Evolutionary conservation across 1,284 basidiomycete genomes (phyloP), one percentile per base, ranked within the genome.

Genomic region (Ustilago cynodontis): DNA sequence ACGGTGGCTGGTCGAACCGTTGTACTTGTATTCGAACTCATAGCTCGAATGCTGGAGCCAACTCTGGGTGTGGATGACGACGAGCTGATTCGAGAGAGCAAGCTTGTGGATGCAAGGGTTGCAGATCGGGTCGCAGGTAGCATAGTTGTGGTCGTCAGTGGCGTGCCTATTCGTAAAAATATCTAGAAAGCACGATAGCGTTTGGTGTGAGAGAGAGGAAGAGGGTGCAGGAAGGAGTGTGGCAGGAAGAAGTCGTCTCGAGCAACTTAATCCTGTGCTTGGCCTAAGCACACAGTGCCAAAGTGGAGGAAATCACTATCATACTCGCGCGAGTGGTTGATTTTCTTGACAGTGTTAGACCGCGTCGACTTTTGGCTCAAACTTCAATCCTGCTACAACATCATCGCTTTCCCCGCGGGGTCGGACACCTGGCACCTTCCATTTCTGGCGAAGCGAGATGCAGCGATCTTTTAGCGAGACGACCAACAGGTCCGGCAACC

Each of bases 1-100:
- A 77, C 74, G 8, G 69, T 58, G 9, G 74, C 53, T 1, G 74
- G 59, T 35, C 74, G 65, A 16, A 56, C 65, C 0, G 74, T 72
- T 16, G 54, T 62, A 52, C 65, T 65, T 62, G 68, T 77, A 1
- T 65, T 72, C 10, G 58, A 59, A 53, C 58, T 63, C 74, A 77
- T 77, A 20, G 52, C 35, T 47, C 67, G 67, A 29, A 39, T 13
- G 39, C 52, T 54, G 50, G 33, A 31, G 56, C 55, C 37, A 41
- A n/a, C 47, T 49, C 47, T 49, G n/a, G n/a, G n/a, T 49, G 47
- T 6, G 4, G 47, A 49, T 18, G 16, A 49, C 13, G 24, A 8
- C 22, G 47, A 49, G 22, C 45, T 58, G 29, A 63, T 20, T 29
- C 56, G 55, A 28, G 55, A 49, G 18, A 65, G 43, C 28, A 54